Conservation (phyloP, 176 grass and related monocot species). For the Triticum dicoccoides region DNA sequence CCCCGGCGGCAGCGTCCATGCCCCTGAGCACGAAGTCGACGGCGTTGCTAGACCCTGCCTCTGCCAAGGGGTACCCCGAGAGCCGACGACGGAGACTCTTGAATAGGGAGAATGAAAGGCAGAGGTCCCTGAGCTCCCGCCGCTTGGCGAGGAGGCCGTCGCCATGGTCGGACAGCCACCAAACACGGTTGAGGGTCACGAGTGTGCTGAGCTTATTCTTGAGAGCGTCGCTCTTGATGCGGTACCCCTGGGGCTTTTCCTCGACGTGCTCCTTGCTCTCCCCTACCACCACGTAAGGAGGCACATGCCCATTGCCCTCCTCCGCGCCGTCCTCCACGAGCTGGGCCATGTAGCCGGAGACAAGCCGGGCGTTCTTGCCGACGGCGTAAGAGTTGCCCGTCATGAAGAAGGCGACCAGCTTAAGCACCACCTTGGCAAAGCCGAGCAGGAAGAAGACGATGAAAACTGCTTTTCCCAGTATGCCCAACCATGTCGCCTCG, state of each 20-base stretch:
- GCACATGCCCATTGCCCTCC: not conserved
- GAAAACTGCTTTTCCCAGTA: not conserved
- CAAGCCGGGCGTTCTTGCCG: conserved; percentile 24
- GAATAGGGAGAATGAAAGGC: conserved; percentile 32
- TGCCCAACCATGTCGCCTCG: accelerated
- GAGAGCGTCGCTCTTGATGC: not conserved
- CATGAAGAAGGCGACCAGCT: not conserved
- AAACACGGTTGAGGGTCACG: conserved; percentile 23
- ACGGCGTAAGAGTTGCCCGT: conserved; percentile 1
- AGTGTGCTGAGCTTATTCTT: not conserved
- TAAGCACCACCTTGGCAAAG: conserved; percentile 6
- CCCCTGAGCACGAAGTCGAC: conserved; percentile 41
- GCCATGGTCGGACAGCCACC: not conserved
- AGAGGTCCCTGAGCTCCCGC: conserved; percentile 28
- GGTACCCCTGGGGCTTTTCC: conserved; percentile 3
- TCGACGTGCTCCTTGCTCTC: conserved; percentile 21
- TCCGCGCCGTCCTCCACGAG: not conserved
- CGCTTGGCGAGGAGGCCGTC: not conserved
- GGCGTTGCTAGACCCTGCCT: not conserved
- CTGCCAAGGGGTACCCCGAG: conserved; percentile 10
- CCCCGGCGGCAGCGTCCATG: not conserved
- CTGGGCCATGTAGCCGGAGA: conserved; percentile 46
- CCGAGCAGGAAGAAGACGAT: conserved; percentile 10
- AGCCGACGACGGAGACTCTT: not conserved
- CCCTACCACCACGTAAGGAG: conserved; percentile 23